A percentile compares a stretch with the other conserved stretches of the same genome.
Conservation (phyloP, 345 rosid species). For the Arabidopsis arenosa region DNA sequence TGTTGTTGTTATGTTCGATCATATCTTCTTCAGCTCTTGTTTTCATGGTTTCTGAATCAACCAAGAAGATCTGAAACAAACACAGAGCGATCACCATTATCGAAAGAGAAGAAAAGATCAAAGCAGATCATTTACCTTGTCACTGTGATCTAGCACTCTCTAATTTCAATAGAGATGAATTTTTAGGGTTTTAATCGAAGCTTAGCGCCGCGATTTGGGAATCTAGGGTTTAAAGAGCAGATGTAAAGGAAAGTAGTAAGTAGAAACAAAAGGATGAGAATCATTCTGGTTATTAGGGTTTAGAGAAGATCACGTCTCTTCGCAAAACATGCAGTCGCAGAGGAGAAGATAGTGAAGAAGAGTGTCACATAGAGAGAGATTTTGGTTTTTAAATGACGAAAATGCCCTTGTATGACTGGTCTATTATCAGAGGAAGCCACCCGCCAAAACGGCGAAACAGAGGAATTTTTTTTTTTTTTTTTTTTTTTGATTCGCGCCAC, state of each 20-base stretch:
- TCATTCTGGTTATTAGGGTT: not conserved
- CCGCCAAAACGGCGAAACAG: too few relatives aligned
- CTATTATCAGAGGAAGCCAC: too few relatives aligned
- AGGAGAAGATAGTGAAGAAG: conserved; percentile 10
- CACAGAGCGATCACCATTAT: conserved; percentile 16
- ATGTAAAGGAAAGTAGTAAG: not conserved
- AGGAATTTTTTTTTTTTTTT: too few relatives aligned
- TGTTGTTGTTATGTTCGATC: conserved; percentile 44
- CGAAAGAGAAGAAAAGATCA: not conserved
- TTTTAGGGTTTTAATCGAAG: not conserved
- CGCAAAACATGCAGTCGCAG: conserved; percentile 12
- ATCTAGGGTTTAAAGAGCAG: conserved; percentile 16
- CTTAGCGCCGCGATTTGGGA: not conserved
- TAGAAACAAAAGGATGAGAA: not conserved
- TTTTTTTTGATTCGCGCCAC: too few relatives aligned
- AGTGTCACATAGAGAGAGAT: conserved; percentile 17
- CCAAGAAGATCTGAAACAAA: conserved; percentile 39
- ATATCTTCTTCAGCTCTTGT: not conserved
- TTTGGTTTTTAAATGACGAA: not conserved
- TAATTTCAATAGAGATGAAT: not conserved
- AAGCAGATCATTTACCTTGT: conserved; percentile 48
- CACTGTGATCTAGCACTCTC: conserved; percentile 60
- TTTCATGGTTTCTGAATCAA: conserved; percentile 45
- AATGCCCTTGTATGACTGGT: too few relatives aligned
- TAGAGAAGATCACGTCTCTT: conserved; percentile 19